Evolutionary conservation across 208 protist species (phyloP).

Genomic region (Trichomonas vaginalis): DNA sequence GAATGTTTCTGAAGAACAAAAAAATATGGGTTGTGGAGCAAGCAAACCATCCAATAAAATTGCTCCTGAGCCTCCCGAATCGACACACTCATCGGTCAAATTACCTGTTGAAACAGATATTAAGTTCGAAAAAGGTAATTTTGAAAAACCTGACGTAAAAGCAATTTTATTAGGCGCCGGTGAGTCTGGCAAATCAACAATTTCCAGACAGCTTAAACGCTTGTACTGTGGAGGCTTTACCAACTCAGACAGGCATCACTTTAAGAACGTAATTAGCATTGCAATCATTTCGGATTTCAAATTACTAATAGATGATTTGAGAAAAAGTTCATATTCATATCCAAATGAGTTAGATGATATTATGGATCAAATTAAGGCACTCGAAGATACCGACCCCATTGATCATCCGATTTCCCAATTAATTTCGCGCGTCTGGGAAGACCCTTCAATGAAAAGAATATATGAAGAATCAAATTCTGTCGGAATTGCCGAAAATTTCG

Average conservation of each 20-base stretch:
- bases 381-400: background rate
- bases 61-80: background rate
- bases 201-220: constrained; percentile 7
- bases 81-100: background rate
- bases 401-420: background rate
- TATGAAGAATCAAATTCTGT: background rate
- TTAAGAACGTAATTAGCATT: background rate
- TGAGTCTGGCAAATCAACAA: constrained; percentile 23
- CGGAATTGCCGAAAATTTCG: background rate
- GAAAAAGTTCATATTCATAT: background rate
- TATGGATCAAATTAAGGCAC: background rate
- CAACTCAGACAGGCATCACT: background rate
- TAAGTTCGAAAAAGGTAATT: background rate
- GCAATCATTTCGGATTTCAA: constrained; percentile 1
- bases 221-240: constrained; percentile 20
- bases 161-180: background rate
- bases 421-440: constrained; percentile 11
- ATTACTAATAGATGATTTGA: background rate
- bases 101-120: background rate
- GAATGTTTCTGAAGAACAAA: background rate
- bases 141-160: background rate
- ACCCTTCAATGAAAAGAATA: background rate
- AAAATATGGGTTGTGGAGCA: background rate
- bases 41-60: background rate
- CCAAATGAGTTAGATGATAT: background rate